A percentile compares a stretch with the other conserved stretches of the same genome.
phyloP scores from a whole-genome alignment of 202 grass and related monocot species.

The Dendrocalamus latiflorus region DNA sequence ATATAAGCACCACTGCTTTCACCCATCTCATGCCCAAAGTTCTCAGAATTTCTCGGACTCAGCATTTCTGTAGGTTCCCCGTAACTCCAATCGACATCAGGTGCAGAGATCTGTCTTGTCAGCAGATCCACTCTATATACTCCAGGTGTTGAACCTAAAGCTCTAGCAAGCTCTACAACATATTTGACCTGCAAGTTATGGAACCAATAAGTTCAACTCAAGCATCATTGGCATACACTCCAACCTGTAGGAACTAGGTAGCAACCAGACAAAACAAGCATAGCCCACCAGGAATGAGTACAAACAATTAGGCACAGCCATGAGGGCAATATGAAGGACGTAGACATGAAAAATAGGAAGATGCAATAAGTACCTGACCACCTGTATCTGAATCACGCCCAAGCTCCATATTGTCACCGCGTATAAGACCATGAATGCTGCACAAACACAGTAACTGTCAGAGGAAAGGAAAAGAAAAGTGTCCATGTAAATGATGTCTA shows the following conservation, averaged over 20 bases:
- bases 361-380: slow-evolving; percentile 45
- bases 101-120: slow-evolving; percentile 63
- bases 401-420: slow-evolving; percentile 85
- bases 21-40: slow-evolving; percentile 41
- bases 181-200: slow-evolving; percentile 69
- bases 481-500: no score
- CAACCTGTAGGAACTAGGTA: not conserved
- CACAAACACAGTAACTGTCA: no score
- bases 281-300: not conserved
- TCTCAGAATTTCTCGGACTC: slow-evolving; percentile 48
- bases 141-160: slow-evolving; percentile 70
- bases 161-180: slow-evolving; percentile 81
- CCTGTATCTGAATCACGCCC: slow-evolving; percentile 77
- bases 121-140: slow-evolving; percentile 77
- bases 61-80: slow-evolving; percentile 81
- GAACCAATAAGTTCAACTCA: slow-evolving; percentile 14
- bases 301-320: not conserved
- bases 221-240: not conserved
- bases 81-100: slow-evolving; percentile 76
- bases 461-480: no score
- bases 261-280: not conserved
- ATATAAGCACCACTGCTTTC: slow-evolving; percentile 84
- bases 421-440: slow-evolving; percentile 76
- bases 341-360: not conserved
- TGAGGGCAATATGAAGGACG: not conserved